Base-by-base conservation (phyloP, 805 yeast genomes). In the Kodamaea fukazawae region DNA sequence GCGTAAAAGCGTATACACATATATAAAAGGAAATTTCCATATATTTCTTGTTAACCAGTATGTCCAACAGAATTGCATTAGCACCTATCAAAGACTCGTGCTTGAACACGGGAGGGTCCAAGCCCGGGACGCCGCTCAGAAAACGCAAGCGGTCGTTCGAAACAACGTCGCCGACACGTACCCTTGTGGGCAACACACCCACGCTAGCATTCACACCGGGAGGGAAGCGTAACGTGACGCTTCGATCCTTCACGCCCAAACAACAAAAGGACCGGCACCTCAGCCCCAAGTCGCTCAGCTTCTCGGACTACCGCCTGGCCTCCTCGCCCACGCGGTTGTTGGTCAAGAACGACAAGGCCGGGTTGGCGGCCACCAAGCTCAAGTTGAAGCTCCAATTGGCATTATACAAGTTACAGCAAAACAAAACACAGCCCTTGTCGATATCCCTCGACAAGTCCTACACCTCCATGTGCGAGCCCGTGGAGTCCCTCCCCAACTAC, bases 331-430 rank as follows among this genome's bases (percentile, higher is more conserved):
- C 22, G 26, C 29, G 16, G 32, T 29, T 31, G 36, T 32, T 31
- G 16, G 41, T 41, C 48, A 48, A 48, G 22, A 61, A 55, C 46
- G 62, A 57, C 42, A 50, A 60, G 40, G 70, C 68, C 5, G 67
- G 63, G 20, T 56, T 66, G 51, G 70, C 71, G 8, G 75, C 73
- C 23, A 63, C 70, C 15, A 67, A 67, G 46, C 57, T 69, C 50
- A 69, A 66, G 54, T 55, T 68, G 42, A 68, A 67, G 49, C 53
- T 69, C 29, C 73, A 64, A 44, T 50, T 68, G 45, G 75, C 75
- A 2, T 48, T 67, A 28, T 65, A 60, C 53, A 69, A 67, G 48
- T 45, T 69, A 25, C 67, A 65, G 45, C 53, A 44, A 43, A 41
- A 40, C 38, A 41, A 43, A 7, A 10, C 10, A 10, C 17, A 13